These are phyloP conservation scores for Phytophthora constricta DNA, from an alignment of 352 stramenopile genomes.

Conservation along the genomic window DNA sequence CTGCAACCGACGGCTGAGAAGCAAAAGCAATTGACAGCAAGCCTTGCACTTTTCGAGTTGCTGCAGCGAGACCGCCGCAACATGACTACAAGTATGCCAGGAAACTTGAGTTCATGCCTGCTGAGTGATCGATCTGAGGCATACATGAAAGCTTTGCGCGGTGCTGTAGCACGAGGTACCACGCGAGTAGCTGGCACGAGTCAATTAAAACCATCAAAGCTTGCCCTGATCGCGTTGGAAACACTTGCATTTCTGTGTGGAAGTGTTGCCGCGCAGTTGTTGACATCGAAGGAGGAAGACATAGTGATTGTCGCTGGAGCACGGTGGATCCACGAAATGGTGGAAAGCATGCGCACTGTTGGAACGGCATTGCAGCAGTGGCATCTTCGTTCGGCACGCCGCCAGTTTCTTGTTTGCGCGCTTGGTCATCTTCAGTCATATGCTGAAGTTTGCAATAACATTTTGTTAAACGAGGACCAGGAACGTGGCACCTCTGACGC, in stretches of 20 bases:
- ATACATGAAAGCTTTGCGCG: slow-evolving; percentile 28
- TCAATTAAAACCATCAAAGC: slow-evolving; percentile 56
- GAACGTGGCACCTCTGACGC: background rate
- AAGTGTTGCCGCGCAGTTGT: slow-evolving; percentile 31
- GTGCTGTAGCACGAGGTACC: slow-evolving; percentile 27
- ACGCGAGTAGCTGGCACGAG: slow-evolving; percentile 18
- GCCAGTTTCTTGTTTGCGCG: slow-evolving; percentile 32
- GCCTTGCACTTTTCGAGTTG: slow-evolving; percentile 69
- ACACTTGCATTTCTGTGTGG: slow-evolving; percentile 49
- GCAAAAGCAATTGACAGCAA: slow-evolving; percentile 55
- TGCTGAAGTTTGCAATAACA: slow-evolving; percentile 12
- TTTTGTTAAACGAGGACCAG: slow-evolving; percentile 15
- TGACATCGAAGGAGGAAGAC: slow-evolving; percentile 15
- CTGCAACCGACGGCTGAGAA: slow-evolving; percentile 43
- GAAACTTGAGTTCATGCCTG: background rate
- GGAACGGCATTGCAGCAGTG: slow-evolving; percentile 26
- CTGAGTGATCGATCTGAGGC: slow-evolving; percentile 14
- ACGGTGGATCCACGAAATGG: slow-evolving; percentile 11
- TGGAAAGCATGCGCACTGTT: slow-evolving; percentile 26
- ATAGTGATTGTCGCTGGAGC: slow-evolving; percentile 2
- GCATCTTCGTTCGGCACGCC: slow-evolving; percentile 33
- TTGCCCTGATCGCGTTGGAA: slow-evolving; percentile 61
- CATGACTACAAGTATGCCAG: slow-evolving; percentile 1
- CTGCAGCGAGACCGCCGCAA: slow-evolving; percentile 42
- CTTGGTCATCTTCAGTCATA: slow-evolving; percentile 42